Evolutionary conservation across 306 rosid genomes (phyloP).

Genomic region (Quercus agrifolia): DNA sequence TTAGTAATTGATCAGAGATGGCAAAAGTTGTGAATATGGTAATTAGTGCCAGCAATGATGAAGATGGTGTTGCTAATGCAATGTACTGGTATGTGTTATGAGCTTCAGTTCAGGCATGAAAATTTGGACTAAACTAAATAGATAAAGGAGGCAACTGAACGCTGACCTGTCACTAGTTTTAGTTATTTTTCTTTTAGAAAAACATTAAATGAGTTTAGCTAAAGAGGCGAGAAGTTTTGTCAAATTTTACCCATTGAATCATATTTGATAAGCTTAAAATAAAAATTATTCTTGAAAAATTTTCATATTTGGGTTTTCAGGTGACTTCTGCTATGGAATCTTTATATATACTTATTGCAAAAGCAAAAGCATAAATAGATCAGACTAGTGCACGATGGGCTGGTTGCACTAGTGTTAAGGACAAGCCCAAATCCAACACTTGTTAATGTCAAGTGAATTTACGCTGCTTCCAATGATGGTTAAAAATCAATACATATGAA

Average conservation of each 20-base stretch:
- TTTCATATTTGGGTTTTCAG: background rate
- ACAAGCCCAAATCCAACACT: no score
- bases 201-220: background rate
- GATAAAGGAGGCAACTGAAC: background rate
- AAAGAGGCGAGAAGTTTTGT: background rate
- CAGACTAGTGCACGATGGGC: no score
- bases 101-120: constrained; percentile 22
- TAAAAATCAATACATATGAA: no score
- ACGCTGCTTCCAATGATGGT: no score
- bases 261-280: background rate
- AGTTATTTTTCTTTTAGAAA: background rate
- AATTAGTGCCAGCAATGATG: constrained; percentile 84
- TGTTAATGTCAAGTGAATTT: no score
- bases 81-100: constrained; percentile 80
- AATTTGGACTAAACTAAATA: background rate
- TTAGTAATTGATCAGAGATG: constrained; percentile 68
- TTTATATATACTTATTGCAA: background rate
- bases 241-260: background rate
- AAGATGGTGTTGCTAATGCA: constrained; percentile 91
- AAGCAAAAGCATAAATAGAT: no score
- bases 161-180: constrained; percentile 13
- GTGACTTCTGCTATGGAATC: background rate
- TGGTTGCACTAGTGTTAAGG: no score
- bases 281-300: background rate
- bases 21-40: constrained; percentile 71